Conservation (phyloP, 2,329 filamentous ascomycete genomes). For the Fusarium coicis region DNA sequence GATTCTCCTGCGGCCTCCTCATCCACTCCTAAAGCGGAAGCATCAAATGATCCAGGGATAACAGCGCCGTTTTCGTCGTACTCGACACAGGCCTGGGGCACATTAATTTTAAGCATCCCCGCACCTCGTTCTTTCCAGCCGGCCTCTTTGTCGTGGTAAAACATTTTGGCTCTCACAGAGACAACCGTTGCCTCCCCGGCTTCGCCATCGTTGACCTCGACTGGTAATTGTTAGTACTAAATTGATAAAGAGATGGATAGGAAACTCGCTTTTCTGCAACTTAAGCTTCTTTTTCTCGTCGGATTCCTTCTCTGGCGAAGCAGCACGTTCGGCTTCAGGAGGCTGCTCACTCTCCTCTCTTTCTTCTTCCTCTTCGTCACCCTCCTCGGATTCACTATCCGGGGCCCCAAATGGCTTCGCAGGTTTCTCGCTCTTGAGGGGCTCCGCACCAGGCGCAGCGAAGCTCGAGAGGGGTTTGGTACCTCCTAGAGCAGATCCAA, state of each 20-base stretch:
- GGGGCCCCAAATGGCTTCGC: slow-evolving; percentile 82
- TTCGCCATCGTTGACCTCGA: slow-evolving; percentile 84
- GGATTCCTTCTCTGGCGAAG: slow-evolving; percentile 63
- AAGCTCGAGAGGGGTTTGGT: slow-evolving; percentile 71
- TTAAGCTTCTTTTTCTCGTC: slow-evolving; percentile 74
- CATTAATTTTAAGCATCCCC: slow-evolving; percentile 87
- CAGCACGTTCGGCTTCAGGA: slow-evolving; percentile 58
- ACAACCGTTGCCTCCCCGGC: slow-evolving; percentile 81
- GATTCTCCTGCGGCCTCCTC: slow-evolving; percentile 47
- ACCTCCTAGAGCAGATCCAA: slow-evolving; percentile 53
- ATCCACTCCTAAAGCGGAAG: slow-evolving; percentile 61
- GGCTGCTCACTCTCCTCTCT: slow-evolving; percentile 55
- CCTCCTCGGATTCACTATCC: slow-evolving; percentile 70
- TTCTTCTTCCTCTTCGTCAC: slow-evolving; percentile 51
- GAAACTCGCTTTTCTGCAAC: slow-evolving; percentile 73
- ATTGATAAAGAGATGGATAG: not conserved
- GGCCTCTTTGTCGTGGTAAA: slow-evolving; percentile 75
- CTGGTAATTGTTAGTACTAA: slow-evolving; percentile 55
- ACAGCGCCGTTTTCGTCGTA: slow-evolving; percentile 63
- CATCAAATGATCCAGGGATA: slow-evolving; percentile 66
- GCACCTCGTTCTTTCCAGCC: slow-evolving; percentile 92
- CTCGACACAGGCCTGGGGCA: slow-evolving; percentile 66
- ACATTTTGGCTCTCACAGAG: slow-evolving; percentile 84
- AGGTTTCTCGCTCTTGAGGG: slow-evolving; percentile 67
- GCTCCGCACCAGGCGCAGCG: slow-evolving; percentile 66